A percentile compares a stretch with the other conserved stretches of the same genome.
Evolutionary conservation across 2,329 filamentous ascomycete species (phyloP).

Genomic region (Dactylonectria macrodidyma): DNA sequence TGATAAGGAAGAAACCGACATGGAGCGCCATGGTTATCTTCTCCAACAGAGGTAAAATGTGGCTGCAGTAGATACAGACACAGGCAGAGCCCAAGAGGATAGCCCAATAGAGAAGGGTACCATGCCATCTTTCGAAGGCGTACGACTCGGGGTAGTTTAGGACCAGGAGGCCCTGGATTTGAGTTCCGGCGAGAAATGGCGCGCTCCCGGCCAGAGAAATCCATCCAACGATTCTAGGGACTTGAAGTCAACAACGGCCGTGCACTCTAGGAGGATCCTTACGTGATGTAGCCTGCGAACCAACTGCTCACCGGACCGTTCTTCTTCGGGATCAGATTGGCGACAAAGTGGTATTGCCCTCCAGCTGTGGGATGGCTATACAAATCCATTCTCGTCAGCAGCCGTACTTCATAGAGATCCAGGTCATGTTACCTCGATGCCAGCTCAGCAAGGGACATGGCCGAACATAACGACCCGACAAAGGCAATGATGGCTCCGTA

Average conservation of each 20-base stretch:
- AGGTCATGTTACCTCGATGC: slow-evolving; percentile 27
- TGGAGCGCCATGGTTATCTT: slow-evolving; percentile 33
- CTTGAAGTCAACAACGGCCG: no score
- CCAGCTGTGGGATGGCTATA: slow-evolving; percentile 32
- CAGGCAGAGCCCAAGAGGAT: slow-evolving; percentile 16
- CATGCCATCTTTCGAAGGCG: slow-evolving; percentile 36
- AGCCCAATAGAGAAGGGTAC: slow-evolving; percentile 37
- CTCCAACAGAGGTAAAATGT: slow-evolving; percentile 31
- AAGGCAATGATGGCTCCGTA: slow-evolving; percentile 34
- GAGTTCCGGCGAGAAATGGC: slow-evolving; percentile 37
- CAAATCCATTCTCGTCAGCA: not conserved
- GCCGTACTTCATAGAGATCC: no score
- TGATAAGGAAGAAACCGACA: slow-evolving; percentile 28
- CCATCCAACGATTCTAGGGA: slow-evolving; percentile 32
- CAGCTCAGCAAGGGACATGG: slow-evolving; percentile 39
- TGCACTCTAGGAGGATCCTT: not conserved
- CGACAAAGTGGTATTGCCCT: slow-evolving; percentile 40
- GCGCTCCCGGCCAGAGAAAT: slow-evolving; percentile 33
- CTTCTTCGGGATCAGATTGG: slow-evolving; percentile 9
- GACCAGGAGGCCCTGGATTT: slow-evolving; percentile 37
- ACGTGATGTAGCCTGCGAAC: slow-evolving; percentile 37
- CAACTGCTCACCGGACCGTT: slow-evolving; percentile 27
- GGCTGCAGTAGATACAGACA: slow-evolving; percentile 33
- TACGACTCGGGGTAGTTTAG: slow-evolving; percentile 35
- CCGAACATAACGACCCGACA: slow-evolving; percentile 31